Base-by-base conservation (phyloP, 352 stramenopile genomes). In the Phytophthora meadii region DNA sequence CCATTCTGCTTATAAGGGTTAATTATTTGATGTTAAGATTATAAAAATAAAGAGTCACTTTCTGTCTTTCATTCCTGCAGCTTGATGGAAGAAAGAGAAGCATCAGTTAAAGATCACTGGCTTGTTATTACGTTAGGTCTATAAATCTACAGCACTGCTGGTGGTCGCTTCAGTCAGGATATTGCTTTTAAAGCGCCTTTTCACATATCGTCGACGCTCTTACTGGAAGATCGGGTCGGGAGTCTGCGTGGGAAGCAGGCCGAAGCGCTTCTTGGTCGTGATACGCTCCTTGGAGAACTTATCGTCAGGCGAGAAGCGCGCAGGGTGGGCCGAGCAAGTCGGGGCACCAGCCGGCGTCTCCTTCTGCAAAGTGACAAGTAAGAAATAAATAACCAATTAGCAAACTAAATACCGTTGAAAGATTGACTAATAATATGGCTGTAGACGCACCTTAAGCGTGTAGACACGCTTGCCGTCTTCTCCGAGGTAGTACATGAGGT, bases 401-500 rank as follows among this genome's bases (percentile, higher is more conserved):
- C 32, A 28, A 39, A 19, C 3, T 14, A 42, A 5, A 28, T 25
- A 36, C 12, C 30, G 9, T 14, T 36, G 30, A 11, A 14, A 3
- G 8, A 2, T 39, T 10, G 17, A 9, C 36, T 36, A 24, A 4
- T 17, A n/a, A 28, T 10, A 17, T 5, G 30, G n/a, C 10, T 39
- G 28, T 15, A 52, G 5, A 15, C 84, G 49, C 78, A 98, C 94
- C 92, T 99, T 99, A 28, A 99, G 93, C 67, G 98, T 99, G 87
- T 99, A 99, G 17, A 99, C 95, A 50, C 98, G 88, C 81, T 99
- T 99, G 72, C 97, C 97, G 75, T 94, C 88, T 17, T 76, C 82
- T 71, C 98, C 95, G 41, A 98, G 72, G 85, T 99, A 99, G 82
- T 99, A 99, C 97, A 99, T 99, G 67, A 99, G 92, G 85, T 99